Base-by-base conservation (phyloP, 2,329 filamentous ascomycete genomes). In the Epichloe elymi region DNA sequence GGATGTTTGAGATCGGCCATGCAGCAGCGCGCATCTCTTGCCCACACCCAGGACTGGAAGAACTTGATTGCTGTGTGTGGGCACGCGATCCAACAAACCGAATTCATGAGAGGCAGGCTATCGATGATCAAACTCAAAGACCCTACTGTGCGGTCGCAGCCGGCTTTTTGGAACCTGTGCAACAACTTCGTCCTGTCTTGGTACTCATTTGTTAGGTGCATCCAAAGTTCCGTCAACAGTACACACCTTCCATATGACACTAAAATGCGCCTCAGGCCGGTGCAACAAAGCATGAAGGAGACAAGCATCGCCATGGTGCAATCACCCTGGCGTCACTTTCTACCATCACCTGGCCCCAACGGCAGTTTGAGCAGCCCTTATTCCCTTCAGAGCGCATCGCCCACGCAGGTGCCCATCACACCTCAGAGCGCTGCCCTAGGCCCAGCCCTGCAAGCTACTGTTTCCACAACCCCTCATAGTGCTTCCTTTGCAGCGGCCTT, bases 371-470 rank as follows among this genome's bases (percentile, higher is more conserved):
- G 56, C 17, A 53, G 53, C 8, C 53, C 57, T 14, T 61, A 55
- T 49, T 56, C 58, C 12, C 57, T 58, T 20, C 57, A 62, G 17
- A 56, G 57, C 40, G 58, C 60, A 51, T 65, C 63, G 19, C 61
- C 57, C 56, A 51, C 62, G 54, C 60, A 63, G 50, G 62, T 71
- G 38, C 89, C 90, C 8, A 88, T 93, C 60, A 96, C 90, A 1
- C 90, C 91, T 7, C 78, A 95, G 55, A 93, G 87, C 59, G 90
- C 89, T 15, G 90, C 90, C 1, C 74, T 96, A 5, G 91, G 90
- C 0, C 88, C 90, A 5, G 90, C 90, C 19, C 87, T 89, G 50
- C 89, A 95, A 67, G 89, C 90, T 1, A 96, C 88, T 0, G 83
- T 95, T 11, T 86, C 88, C 4, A 86, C 78, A 3, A 87, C 81